These are phyloP conservation scores for Nicotiana benthamiana DNA, from an alignment of 257 asterid species.

Conservation along the genomic window DNA sequence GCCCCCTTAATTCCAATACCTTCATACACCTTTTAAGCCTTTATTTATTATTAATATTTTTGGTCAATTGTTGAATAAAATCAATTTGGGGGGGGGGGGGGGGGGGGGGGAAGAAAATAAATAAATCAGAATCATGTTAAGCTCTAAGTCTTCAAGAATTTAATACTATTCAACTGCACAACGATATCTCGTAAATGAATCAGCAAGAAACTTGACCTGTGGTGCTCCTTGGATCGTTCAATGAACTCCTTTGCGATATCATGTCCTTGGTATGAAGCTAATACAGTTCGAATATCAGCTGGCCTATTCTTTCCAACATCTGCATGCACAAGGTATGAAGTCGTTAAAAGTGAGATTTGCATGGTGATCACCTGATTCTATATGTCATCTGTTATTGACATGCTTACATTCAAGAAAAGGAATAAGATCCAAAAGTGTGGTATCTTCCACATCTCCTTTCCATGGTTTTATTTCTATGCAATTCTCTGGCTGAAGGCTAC, in stretches of 20 bases:
- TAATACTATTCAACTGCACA: background rate
- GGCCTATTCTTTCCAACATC: constrained; percentile 76
- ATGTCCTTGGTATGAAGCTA: constrained; percentile 77
- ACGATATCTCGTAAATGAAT: background rate
- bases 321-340: constrained; percentile 21
- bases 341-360: background rate
- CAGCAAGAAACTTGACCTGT: constrained; percentile 36
- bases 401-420: constrained; percentile 88
- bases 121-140: background rate
- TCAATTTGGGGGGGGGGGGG: too few species aligned
- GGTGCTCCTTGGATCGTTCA: constrained; percentile 70
- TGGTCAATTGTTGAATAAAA: too few species aligned
- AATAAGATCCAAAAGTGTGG: constrained; percentile 77
- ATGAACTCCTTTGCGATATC: constrained; percentile 83
- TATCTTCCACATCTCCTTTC: constrained; percentile 77
- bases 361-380: background rate
- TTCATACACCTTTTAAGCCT: background rate
- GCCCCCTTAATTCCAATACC: background rate
- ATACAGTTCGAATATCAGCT: constrained; percentile 68
- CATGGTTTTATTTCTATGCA: constrained; percentile 57
- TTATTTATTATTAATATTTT: too few species aligned
- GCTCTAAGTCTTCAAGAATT: background rate
- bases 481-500: constrained; percentile 79
- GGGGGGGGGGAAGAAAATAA: background rate
- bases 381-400: background rate